Conservation (phyloP, 345 rosid species). For the Brassica rapa region DNA sequence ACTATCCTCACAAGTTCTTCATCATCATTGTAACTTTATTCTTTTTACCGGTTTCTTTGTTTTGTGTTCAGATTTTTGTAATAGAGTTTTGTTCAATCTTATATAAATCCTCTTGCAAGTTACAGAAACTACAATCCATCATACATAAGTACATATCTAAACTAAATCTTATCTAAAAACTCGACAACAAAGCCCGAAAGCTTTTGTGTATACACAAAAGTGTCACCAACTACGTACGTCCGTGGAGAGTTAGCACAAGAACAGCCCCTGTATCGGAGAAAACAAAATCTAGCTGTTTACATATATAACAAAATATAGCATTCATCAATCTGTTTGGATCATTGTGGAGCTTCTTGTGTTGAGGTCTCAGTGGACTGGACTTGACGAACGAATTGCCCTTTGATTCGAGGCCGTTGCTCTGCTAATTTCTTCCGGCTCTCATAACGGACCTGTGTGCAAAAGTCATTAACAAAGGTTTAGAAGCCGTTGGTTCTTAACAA, state of each 20-base stretch:
- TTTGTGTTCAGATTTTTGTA: background rate
- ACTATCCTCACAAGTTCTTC: constrained; percentile 16
- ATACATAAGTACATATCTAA: background rate
- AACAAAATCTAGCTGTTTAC: constrained; percentile 4
- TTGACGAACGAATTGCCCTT: constrained; percentile 73
- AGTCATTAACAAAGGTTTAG: background rate
- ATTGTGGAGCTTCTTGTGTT: constrained; percentile 31
- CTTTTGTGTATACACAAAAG: constrained; percentile 12
- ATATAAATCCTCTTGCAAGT: background rate
- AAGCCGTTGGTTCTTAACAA: background rate
- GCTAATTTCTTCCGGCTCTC: constrained; percentile 73
- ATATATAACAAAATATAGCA: background rate
- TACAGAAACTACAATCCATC: constrained; percentile 1
- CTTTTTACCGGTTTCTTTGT: background rate
- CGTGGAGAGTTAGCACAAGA: constrained; percentile 25
- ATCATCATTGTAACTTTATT: background rate
- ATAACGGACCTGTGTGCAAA: constrained; percentile 57
- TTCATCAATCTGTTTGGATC: constrained; percentile 17
- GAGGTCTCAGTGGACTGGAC: constrained; percentile 25
- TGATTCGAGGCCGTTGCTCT: constrained; percentile 65
- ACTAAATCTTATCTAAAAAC: constrained; percentile 21
- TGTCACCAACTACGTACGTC: constrained; percentile 11
- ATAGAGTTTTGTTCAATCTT: background rate
- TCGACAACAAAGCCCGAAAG: constrained; percentile 17
- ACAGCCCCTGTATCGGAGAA: constrained; percentile 4